Percentiles rank a stretch among this genome's conserved stretches.
Evolutionary conservation across 345 rosid species (phyloP).

Genomic region (Aquilaria malaccensis): DNA sequence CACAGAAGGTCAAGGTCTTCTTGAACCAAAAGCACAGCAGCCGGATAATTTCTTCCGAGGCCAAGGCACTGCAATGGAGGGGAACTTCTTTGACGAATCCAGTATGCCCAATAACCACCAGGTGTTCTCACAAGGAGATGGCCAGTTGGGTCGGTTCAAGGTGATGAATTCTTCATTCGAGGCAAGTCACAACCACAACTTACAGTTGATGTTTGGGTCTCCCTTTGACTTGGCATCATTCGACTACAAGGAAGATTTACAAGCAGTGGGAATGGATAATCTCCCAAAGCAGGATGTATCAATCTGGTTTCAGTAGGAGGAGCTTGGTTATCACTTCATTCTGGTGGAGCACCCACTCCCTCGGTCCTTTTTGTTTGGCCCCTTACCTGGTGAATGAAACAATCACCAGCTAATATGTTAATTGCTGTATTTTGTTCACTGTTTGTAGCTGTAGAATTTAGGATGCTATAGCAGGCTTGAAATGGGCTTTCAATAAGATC

Average conservation of each 20-base stretch:
- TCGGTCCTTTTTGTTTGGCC: background rate
- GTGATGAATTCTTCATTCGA: conserved; percentile 28
- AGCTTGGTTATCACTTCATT: too few relatives aligned
- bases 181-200: conserved; percentile 6
- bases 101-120: conserved; percentile 20
- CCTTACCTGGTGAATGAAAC: too few relatives aligned
- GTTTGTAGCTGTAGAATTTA: too few relatives aligned
- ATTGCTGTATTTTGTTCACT: too few relatives aligned
- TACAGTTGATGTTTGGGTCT: conserved; percentile 25
- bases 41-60: conserved; percentile 21
- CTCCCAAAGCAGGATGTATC: conserved; percentile 28
- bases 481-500: too few relatives aligned
- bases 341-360: too few relatives aligned
- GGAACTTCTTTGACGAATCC: conserved; percentile 20
- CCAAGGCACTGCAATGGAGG: conserved; percentile 24
- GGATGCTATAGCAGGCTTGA: too few relatives aligned
- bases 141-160: conserved; percentile 28
- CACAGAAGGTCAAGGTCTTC: conserved; percentile 11
- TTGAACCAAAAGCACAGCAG: conserved; percentile 13
- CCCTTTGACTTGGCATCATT: conserved; percentile 25
- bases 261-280: conserved; percentile 13
- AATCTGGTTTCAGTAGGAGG: conserved; percentile 17
- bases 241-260: conserved; percentile 6
- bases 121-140: conserved; percentile 17
- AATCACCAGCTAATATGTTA: too few relatives aligned